phyloP scores from a whole-genome alignment of 495 filamentous ascomycete genomes.

The Talaromyces adpressus region DNA sequence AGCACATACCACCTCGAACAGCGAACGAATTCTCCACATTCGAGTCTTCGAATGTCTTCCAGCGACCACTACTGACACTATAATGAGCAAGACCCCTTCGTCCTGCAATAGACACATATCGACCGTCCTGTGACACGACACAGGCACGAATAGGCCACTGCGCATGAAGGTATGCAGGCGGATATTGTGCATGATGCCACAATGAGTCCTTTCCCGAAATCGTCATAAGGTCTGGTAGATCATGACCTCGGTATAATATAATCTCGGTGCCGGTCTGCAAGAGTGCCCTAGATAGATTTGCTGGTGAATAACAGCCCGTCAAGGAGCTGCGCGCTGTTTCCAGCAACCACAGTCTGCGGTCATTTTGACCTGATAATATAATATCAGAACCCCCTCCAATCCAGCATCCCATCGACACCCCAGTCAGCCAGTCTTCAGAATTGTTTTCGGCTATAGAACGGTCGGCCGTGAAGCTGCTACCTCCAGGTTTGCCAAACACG shows the following conservation, averaged over 20 bases:
- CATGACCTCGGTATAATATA: conserved; percentile 89
- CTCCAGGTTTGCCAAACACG: conserved; percentile 86
- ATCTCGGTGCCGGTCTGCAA: conserved; percentile 78
- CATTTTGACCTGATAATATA: conserved; percentile 57
- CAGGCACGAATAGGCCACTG: conserved; percentile 89
- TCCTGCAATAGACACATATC: conserved; percentile 95
- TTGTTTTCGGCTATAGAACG: conserved; percentile 54
- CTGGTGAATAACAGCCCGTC: conserved; percentile 80
- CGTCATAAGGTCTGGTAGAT: conserved; percentile 78
- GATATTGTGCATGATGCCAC: conserved; percentile 89
- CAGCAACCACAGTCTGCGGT: conserved; percentile 76
- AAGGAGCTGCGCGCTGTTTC: conserved; percentile 90
- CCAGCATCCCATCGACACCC: conserved; percentile 73
- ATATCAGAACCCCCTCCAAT: conserved; percentile 81
- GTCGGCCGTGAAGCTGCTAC: conserved; percentile 72
- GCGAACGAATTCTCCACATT: conserved; percentile 81
- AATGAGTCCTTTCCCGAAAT: conserved; percentile 88
- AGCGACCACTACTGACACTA: conserved; percentile 86
- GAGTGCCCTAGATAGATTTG: conserved; percentile 84
- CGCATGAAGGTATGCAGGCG: conserved; percentile 71
- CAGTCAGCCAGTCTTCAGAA: conserved; percentile 71
- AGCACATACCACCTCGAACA: conserved; percentile 94
- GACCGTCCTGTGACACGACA: conserved; percentile 81
- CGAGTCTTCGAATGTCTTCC: conserved; percentile 86
- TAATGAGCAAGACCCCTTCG: conserved; percentile 89